A percentile compares a stretch with the other conserved stretches of the same genome.
Evolutionary conservation across 176 grass and related monocot species (phyloP).

Genomic region (Zea luxurians): DNA sequence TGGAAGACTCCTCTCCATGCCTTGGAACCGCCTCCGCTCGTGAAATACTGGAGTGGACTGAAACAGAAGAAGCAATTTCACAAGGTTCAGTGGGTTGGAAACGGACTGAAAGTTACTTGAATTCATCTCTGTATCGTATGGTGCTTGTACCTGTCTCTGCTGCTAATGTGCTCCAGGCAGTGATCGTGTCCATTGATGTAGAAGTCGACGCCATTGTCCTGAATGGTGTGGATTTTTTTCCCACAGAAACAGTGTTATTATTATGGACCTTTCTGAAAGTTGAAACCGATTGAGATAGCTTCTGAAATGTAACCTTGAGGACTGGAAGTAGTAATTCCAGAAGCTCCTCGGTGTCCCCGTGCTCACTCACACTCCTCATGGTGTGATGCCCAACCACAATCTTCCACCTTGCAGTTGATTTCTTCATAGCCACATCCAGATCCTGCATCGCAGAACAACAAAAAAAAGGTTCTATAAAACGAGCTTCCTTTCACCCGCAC

Average conservation of each 20-base stretch:
- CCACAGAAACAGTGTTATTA: background rate
- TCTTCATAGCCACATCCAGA: conserved; percentile 61
- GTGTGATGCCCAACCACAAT: conserved; percentile 91
- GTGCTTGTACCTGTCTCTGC: conserved; percentile 62
- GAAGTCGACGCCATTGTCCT: conserved; percentile 59
- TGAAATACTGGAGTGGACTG: conserved; percentile 79
- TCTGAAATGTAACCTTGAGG: conserved; percentile 61
- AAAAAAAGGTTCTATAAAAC: conserved; percentile 8
- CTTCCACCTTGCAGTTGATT: conserved; percentile 84
- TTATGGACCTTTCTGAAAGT: background rate
- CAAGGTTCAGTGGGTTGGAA: conserved; percentile 53
- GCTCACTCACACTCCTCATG: conserved; percentile 85
- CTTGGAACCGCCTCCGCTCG: conserved; percentile 78
- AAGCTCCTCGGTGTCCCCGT: conserved; percentile 87
- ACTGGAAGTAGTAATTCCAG: conserved; percentile 73
- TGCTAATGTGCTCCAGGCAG: conserved; percentile 92
- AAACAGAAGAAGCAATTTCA: conserved; percentile 22
- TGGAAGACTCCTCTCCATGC: conserved; percentile 66
- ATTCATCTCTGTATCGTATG: background rate
- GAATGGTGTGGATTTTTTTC: background rate
- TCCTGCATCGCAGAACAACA: conserved; percentile 37
- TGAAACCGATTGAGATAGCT: background rate
- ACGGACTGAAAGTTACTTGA: background rate
- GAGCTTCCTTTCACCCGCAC: background rate
- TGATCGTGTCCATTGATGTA: conserved; percentile 94